Evolutionary conservation across 1,284 basidiomycete species (phyloP), one percentile per base, ranked within the genome.

Genomic region (Blastosporella zonata): DNA sequence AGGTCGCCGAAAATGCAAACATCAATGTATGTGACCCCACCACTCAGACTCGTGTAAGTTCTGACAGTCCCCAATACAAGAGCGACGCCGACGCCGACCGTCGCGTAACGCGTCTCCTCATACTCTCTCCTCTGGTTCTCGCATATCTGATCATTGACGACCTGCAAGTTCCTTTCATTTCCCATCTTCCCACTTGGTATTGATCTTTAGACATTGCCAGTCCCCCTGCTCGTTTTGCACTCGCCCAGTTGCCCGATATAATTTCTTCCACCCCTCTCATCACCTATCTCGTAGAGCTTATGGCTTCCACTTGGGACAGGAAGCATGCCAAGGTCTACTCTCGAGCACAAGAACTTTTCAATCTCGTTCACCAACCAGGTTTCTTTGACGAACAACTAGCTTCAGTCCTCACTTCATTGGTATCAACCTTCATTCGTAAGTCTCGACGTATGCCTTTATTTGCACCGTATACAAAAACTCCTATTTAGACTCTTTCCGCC

Each of bases 111-210:
- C 72, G 81, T 27, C 59, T 86, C 17, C 65, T 83, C 20, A 56
- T 82, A 20, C 69, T 74, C 6, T 73, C 72, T 2, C 82, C 83
- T 17, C 64, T 87, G 18, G 76, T 83, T 6, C 71, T 87, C 6
- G 71, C 76, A 6, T 82, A 85, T 63, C 68, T 86, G 39, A 79
- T 81, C 29, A 47, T 73, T 23, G 77, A 86, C 55, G 71, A 84
- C 47, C 58, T 81, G 84, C 83, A 59, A 57, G 80, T 67, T 6
- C 2, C 15, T 27, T 25, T 29, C 17, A 43, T 47, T 21, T 12
- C 9, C 49, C 33, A 27, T 18, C 49, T 43, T 31, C 29, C 52
- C 21, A 9, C 17, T 25, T 25, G 36, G 39, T 6, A 55, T 44
- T 23, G 47, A 27, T 43, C 50, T 44, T 36, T 37, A 44, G 43